These are phyloP conservation scores for Fusarium pseudonygamai DNA, from an alignment of 2,329 filamentous ascomycete genomes.

Conservation along the genomic window DNA sequence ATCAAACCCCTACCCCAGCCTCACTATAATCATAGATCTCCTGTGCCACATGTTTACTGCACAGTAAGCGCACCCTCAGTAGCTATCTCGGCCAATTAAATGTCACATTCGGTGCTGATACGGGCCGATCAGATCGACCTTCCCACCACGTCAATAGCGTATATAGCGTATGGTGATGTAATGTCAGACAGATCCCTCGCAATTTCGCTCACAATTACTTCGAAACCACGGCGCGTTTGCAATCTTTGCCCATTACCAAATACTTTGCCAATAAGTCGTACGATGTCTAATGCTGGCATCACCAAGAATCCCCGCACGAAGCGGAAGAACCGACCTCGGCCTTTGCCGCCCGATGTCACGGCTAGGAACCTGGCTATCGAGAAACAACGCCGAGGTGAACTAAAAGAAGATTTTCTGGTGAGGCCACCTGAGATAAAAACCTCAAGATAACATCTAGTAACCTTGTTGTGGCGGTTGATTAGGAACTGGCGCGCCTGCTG, in stretches of 20 bases:
- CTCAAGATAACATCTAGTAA: neutral
- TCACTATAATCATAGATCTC: neutral
- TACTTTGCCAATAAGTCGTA: neutral
- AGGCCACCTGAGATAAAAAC: neutral
- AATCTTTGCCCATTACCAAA: neutral
- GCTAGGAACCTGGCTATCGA: conserved; percentile 19
- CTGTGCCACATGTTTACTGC: neutral
- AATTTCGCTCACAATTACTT: neutral
- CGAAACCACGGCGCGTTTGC: neutral
- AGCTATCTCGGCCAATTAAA: neutral
- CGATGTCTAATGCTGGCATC: neutral
- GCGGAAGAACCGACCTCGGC: conserved; percentile 8
- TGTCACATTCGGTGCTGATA: neutral
- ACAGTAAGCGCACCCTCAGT: neutral
- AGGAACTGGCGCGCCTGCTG: conserved; percentile 16
- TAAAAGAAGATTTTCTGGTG: conserved; percentile 15
- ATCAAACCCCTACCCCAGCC: neutral
- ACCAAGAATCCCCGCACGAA: neutral
- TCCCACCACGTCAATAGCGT: neutral
- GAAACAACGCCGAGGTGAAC: conserved; percentile 13
- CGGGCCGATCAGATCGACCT: neutral
- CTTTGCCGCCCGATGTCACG: conserved; percentile 13
- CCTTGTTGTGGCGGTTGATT: neutral
- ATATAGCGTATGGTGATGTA: conserved; percentile 3
- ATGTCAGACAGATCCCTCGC: conserved; percentile 1